phyloP scores from a whole-genome alignment of 2,329 filamentous ascomycete genomes.

The Leptosphaerulina australis region DNA sequence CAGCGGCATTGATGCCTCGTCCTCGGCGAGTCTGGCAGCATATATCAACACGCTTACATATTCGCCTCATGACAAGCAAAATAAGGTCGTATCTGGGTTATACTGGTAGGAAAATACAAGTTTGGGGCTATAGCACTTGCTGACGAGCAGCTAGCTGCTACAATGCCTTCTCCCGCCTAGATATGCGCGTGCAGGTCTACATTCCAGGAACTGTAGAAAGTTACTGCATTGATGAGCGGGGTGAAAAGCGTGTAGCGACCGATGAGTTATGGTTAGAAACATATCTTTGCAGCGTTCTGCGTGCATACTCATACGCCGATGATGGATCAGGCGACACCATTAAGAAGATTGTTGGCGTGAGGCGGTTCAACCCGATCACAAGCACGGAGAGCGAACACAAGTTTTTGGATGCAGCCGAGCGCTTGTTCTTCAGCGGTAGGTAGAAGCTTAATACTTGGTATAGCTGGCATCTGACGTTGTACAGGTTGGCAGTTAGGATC shows the following conservation, averaged over 20 bases:
- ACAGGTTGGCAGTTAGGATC: slow-evolving; percentile 89
- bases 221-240: slow-evolving; percentile 96
- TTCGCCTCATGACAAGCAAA: slow-evolving; percentile 78
- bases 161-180: slow-evolving; percentile 96
- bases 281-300: slow-evolving; percentile 90
- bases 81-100: slow-evolving; percentile 90
- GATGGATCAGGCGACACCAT: slow-evolving; percentile 93
- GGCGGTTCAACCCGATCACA: slow-evolving; percentile 95
- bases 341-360: slow-evolving; percentile 95
- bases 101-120: slow-evolving; percentile 72
- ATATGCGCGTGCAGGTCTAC: slow-evolving; percentile 98
- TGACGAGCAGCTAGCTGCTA: slow-evolving; percentile 70
- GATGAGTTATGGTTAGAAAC: slow-evolving; percentile 97
- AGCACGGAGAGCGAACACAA: slow-evolving; percentile 98
- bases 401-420: slow-evolving; percentile 92
- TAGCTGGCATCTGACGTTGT: slow-evolving; percentile 10
- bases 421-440: slow-evolving; percentile 87
- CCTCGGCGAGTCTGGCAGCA: slow-evolving; percentile 92
- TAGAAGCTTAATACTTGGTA: not conserved
- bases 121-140: slow-evolving; percentile 14
- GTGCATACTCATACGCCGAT: slow-evolving; percentile 96
- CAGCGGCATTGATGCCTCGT: slow-evolving; percentile 94
- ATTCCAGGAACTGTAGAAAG: slow-evolving; percentile 96
- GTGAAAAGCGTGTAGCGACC: slow-evolving; percentile 90
- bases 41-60: slow-evolving; percentile 99